Evolutionary conservation across 2,329 filamentous ascomycete species (phyloP).

Genomic region (Hansfordia pulvinata): DNA sequence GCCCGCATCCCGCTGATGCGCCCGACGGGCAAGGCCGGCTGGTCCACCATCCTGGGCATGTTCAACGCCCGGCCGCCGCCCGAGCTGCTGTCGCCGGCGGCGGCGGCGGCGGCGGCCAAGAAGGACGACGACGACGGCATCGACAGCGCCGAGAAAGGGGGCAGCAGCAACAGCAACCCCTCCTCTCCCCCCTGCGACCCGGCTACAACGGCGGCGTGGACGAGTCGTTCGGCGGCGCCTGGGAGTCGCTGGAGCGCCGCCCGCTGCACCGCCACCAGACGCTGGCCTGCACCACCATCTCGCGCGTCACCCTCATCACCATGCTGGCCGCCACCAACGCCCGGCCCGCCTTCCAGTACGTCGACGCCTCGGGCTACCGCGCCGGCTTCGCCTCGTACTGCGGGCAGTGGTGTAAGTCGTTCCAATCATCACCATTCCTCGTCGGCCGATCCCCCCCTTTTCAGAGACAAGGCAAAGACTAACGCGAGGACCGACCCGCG

Average conservation of each 20-base stretch:
- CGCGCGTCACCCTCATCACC: slow-evolving; percentile 10
- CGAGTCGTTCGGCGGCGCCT: not conserved
- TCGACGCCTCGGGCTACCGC: slow-evolving; percentile 16
- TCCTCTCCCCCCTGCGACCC: no score
- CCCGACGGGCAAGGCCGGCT: slow-evolving; percentile 12
- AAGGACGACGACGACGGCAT: slow-evolving; percentile 2
- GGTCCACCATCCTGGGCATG: slow-evolving; percentile 12
- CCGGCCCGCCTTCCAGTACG: slow-evolving; percentile 14
- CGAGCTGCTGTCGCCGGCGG: not conserved
- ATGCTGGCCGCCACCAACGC: slow-evolving; percentile 14
- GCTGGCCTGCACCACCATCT: slow-evolving; percentile 11
- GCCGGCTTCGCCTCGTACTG: slow-evolving; percentile 18
- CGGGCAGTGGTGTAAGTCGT: slow-evolving; percentile 16
- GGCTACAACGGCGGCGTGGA: not conserved
- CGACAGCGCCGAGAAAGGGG: not conserved
- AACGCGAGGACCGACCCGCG: no score
- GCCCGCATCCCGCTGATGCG: slow-evolving; percentile 10
- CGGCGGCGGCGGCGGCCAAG: slow-evolving; percentile 3
- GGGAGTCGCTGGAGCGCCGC: slow-evolving; percentile 3
- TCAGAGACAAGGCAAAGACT: no score
- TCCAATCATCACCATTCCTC: no score
- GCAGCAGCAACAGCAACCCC: no score
- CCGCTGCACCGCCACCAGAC: slow-evolving; percentile 8
- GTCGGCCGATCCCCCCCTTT: no score
- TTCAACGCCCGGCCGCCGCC: slow-evolving; percentile 8